Conservation (phyloP, 306 rosid genomes). For the Ormosia emarginata region DNA sequence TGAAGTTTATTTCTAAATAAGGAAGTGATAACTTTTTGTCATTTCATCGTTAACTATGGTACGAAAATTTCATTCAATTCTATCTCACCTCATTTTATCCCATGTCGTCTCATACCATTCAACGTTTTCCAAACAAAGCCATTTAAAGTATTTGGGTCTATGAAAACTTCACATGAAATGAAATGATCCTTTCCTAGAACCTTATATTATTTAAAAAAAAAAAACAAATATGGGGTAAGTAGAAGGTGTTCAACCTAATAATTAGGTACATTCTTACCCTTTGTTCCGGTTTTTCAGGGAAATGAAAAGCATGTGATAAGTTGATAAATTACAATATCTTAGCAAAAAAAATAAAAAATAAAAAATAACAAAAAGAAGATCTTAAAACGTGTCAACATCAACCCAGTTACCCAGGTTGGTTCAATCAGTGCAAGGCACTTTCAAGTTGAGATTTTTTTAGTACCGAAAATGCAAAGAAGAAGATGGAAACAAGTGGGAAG, state of each 20-base stretch:
- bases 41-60: too few relatives aligned
- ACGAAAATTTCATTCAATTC: too few relatives aligned
- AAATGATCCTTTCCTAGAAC: too few relatives aligned
- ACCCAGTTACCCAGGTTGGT: neutral
- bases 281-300: neutral
- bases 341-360: neutral
- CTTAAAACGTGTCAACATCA: neutral
- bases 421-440: neutral
- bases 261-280: neutral
- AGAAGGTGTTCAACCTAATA: neutral
- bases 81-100: too few relatives aligned
- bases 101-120: too few relatives aligned
- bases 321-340: neutral
- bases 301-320: constrained; percentile 14
- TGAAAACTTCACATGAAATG: too few relatives aligned
- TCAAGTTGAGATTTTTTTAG: neutral
- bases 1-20: too few relatives aligned
- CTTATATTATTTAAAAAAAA: too few relatives aligned
- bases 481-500: neutral
- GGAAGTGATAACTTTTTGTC: too few relatives aligned
- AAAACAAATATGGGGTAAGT: neutral
- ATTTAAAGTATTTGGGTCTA: too few relatives aligned
- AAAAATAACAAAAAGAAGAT: neutral
- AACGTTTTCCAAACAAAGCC: too few relatives aligned
- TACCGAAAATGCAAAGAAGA: neutral